These are phyloP conservation scores for Russula virescens DNA, from an alignment of 768 basidiomycete species.

Conservation along the genomic window DNA sequence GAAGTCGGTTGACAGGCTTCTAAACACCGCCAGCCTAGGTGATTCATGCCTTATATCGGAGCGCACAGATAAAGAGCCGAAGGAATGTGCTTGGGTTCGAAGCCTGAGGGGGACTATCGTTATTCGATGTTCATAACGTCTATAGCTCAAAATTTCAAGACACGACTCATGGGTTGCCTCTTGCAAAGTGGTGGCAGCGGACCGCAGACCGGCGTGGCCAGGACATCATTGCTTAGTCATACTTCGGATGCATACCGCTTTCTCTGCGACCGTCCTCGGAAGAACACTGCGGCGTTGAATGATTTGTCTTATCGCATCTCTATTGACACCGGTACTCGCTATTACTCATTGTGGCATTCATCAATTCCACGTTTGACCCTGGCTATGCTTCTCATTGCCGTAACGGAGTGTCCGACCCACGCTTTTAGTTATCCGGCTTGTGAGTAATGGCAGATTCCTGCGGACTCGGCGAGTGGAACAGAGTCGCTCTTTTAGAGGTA, in stretches of 20 bases:
- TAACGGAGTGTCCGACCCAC: not conserved
- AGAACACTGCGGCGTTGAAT: not conserved
- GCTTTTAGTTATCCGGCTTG: not conserved
- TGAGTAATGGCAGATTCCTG: conserved; percentile 4
- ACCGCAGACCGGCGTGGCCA: too few relatives aligned
- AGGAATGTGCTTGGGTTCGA: too few relatives aligned
- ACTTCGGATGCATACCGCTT: too few relatives aligned
- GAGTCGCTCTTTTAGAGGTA: not conserved
- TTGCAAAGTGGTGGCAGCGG: not conserved
- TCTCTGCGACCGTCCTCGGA: too few relatives aligned
- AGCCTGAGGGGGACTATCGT: too few relatives aligned
- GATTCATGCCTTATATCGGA: not conserved
- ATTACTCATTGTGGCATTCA: not conserved
- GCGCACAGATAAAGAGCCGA: too few relatives aligned
- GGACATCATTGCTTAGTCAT: not conserved
- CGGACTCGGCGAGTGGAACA: not conserved
- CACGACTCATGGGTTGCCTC: too few relatives aligned
- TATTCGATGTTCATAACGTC: not conserved
- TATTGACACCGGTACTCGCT: not conserved
- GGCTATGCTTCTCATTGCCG: too few relatives aligned
- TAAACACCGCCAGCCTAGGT: not conserved
- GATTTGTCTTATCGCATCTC: not conserved
- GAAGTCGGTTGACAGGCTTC: not conserved
- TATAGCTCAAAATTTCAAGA: too few relatives aligned
- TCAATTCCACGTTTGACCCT: not conserved